phyloP scores from a whole-genome alignment of 2,329 filamentous ascomycete species.

The Nemania sp. region DNA sequence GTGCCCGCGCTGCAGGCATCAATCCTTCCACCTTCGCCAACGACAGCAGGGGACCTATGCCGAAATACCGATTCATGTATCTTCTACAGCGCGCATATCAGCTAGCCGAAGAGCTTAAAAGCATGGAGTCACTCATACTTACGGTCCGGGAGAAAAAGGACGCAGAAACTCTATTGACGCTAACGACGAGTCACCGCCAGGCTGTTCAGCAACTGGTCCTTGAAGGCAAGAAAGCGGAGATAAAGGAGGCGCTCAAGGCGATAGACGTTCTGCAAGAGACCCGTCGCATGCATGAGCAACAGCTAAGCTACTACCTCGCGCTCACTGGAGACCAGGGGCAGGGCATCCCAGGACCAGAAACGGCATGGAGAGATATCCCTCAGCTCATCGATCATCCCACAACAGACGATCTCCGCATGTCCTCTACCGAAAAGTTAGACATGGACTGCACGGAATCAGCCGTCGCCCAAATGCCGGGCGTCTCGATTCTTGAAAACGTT shows the following conservation, averaged over 20 bases:
- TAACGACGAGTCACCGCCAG: background rate
- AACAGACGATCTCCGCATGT: slow-evolving; percentile 3
- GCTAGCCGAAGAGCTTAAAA: background rate
- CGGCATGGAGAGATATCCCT: slow-evolving; percentile 6
- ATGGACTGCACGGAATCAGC: background rate
- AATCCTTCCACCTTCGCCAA: background rate
- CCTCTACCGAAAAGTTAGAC: background rate
- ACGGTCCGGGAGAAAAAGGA: slow-evolving; percentile 8
- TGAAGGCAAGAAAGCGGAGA: background rate
- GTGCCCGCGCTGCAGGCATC: background rate
- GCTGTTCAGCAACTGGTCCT: background rate
- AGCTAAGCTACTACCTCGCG: background rate
- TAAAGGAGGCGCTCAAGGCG: background rate
- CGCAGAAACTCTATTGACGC: background rate
- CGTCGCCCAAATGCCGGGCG: background rate
- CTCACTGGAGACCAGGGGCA: slow-evolving; percentile 6
- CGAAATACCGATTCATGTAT: slow-evolving; percentile 3
- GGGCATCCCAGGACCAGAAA: background rate
- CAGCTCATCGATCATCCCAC: slow-evolving; percentile 5
- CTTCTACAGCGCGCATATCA: background rate
- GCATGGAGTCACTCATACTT: background rate
- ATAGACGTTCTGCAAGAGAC: slow-evolving; percentile 3
- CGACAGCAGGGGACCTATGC: slow-evolving; percentile 8
- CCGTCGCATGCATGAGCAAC: background rate
- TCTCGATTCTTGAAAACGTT: background rate